Evolutionary conservation across 768 basidiomycete genomes (phyloP), one percentile per base, ranked within the genome.

Genomic region (Pluteus cervinus): DNA sequence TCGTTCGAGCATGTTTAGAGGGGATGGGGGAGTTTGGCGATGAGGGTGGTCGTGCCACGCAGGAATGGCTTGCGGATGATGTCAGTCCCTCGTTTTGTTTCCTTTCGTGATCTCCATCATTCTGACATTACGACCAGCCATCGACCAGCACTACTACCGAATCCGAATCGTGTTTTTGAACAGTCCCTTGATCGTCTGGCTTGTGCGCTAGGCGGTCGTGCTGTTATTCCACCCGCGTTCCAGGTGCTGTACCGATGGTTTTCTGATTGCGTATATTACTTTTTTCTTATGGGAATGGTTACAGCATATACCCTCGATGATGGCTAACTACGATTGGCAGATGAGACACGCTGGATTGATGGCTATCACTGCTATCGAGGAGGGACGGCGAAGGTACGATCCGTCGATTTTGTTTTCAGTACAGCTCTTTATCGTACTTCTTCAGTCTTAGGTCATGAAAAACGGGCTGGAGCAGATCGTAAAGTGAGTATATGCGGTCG

Each of bases 301-400:
- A 7, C 29, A 79, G 54, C 78, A 79, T 41, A 87, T 89, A 9
- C 86, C 86, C 1, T 79, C 78, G 1, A 87, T 93, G 80, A 66
- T 92, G 39, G 73, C 71, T 0, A 79, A 74, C 39, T 81, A 80
- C 41, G 85, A 90, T 56, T 93, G 90, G 90, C 70, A 85, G 34
- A 70, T 79, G 17, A 68, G 88, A 21, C 88, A 92, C 48, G 87
- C 86, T 0, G 90, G 84, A 10, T 61, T 92, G n/a, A 86, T 89
- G 75, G 86, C 86, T 0, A 82, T 93, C 39, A 86, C 86, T 0
- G 75, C 82, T 0, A 81, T 91, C 34, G 86, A 79, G 0, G 90
- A 91, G 58, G 90, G 89, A 1, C 86, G 85, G 0, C 76, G 72
- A 22, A 81, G 80, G 65, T 76, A 80, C 28, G 14, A 54, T 47